These are phyloP conservation scores for Sporisorium exsertum DNA, from an alignment of 1,284 basidiomycete species.

Conservation along the genomic window DNA sequence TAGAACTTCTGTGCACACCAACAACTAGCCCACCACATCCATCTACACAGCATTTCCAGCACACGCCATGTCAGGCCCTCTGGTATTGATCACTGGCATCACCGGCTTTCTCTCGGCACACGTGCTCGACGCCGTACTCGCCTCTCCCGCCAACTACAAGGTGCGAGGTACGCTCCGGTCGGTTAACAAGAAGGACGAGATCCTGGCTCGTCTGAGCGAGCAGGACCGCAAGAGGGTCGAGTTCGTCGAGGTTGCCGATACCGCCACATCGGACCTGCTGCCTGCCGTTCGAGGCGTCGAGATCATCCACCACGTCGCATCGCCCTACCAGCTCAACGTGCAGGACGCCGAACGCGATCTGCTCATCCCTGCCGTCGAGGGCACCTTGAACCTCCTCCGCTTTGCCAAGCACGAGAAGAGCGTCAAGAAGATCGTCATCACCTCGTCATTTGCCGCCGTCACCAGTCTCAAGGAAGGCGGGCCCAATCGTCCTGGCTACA, in stretches of 20 bases:
- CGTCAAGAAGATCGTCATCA: slow-evolving; percentile 64
- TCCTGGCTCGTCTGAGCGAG: slow-evolving; percentile 44
- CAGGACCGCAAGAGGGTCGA: slow-evolving; percentile 52
- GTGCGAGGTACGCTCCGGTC: slow-evolving; percentile 61
- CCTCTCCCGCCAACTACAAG: slow-evolving; percentile 50
- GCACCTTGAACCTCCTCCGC: slow-evolving; percentile 65
- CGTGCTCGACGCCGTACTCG: slow-evolving; percentile 58
- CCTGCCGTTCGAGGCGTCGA: slow-evolving; percentile 63
- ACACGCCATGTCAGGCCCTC: slow-evolving; percentile 36
- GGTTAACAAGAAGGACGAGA: slow-evolving; percentile 50
- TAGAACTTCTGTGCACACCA: no score
- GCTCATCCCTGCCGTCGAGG: slow-evolving; percentile 68
- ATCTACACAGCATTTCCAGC: no score
- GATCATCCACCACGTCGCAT: slow-evolving; percentile 54
- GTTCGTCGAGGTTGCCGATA: slow-evolving; percentile 65
- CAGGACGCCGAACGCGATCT: slow-evolving; percentile 67
- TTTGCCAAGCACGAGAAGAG: slow-evolving; percentile 57
- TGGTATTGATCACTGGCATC: slow-evolving; percentile 61
- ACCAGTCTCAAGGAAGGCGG: slow-evolving; percentile 57
- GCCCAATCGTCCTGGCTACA: slow-evolving; percentile 57
- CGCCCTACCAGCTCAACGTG: slow-evolving; percentile 62
- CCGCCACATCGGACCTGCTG: slow-evolving; percentile 65
- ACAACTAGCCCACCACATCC: no score
- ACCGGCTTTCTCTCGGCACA: slow-evolving; percentile 62
- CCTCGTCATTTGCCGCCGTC: slow-evolving; percentile 63